phyloP scores from a whole-genome alignment of 1,139 yeast genomes.

The Diutina pseudorugosa region DNA sequence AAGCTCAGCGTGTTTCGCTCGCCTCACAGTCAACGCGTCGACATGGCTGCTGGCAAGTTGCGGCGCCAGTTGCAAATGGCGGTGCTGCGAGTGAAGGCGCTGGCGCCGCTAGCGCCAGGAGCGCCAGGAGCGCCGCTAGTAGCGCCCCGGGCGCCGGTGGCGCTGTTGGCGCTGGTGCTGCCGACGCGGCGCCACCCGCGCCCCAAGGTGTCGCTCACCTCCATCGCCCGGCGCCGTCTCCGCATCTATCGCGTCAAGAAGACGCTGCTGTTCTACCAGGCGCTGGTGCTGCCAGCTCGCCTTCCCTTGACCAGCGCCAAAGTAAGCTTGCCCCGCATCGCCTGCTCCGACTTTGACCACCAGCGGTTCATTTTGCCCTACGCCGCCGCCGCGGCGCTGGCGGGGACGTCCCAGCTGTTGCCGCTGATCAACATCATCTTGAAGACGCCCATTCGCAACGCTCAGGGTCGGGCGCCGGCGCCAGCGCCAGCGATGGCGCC shows the following conservation, averaged over 20 bases:
- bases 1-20: neutral
- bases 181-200: neutral
- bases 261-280: constrained; percentile 9
- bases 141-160: neutral
- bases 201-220: neutral
- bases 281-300: constrained; percentile 7
- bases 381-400: neutral
- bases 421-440: constrained; percentile 35
- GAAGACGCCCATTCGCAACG: constrained; percentile 31
- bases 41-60: constrained; percentile 21
- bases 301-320: constrained; percentile 4
- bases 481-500: neutral
- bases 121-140: neutral
- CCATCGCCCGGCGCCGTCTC: constrained; percentile 5
- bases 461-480: constrained; percentile 10
- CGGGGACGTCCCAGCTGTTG: constrained; percentile 6
- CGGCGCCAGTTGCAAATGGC: constrained; percentile 69
- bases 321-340: neutral
- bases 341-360: neutral
- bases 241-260: constrained; percentile 9
- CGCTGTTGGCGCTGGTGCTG: neutral
- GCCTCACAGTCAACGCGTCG: neutral
- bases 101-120: neutral
- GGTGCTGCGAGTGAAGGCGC: constrained; percentile 47
- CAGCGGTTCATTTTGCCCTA: neutral